phyloP scores from a whole-genome alignment of 306 rosid genomes.

The Rosa lucieae region DNA sequence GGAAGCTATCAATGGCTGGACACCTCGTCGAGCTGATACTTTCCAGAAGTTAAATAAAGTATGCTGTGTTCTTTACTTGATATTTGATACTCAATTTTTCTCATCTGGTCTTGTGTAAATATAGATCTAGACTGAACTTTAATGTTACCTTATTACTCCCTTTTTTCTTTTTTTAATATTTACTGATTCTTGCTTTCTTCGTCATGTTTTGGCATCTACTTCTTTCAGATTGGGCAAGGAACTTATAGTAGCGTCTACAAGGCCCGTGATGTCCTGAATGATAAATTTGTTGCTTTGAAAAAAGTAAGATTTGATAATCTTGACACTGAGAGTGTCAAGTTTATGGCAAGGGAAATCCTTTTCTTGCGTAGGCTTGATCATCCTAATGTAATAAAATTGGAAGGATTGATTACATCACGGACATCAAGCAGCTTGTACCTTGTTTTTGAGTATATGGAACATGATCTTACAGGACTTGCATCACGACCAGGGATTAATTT shows the following conservation, averaged over 20 bases:
- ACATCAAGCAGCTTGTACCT: conserved; percentile 85
- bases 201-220: conserved; percentile 26
- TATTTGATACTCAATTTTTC: conserved; percentile 14
- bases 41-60: conserved; percentile 79
- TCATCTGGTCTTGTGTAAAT: conserved; percentile 1
- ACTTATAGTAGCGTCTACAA: conserved; percentile 90
- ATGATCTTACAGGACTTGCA: conserved; percentile 93
- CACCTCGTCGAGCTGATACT: conserved; percentile 71
- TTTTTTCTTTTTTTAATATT: background rate
- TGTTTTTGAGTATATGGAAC: conserved; percentile 92
- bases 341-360: conserved; percentile 95
- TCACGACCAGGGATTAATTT: conserved; percentile 65
- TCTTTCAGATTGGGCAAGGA: conserved; percentile 91
- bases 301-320: conserved; percentile 87
- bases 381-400: conserved; percentile 83
- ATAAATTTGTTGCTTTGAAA: conserved; percentile 80
- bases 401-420: conserved; percentile 78
- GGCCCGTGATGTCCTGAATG: conserved; percentile 68
- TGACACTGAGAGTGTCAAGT: conserved; percentile 86
- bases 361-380: conserved; percentile 90
- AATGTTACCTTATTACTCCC: background rate
- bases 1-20: conserved; percentile 87
- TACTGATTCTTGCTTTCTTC: conserved; percentile 13
- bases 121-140: background rate
- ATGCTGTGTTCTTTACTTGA: conserved; percentile 30